Evolutionary conservation across 352 stramenopile genomes (phyloP).

Genomic region (Globisporangium takayamanum): DNA sequence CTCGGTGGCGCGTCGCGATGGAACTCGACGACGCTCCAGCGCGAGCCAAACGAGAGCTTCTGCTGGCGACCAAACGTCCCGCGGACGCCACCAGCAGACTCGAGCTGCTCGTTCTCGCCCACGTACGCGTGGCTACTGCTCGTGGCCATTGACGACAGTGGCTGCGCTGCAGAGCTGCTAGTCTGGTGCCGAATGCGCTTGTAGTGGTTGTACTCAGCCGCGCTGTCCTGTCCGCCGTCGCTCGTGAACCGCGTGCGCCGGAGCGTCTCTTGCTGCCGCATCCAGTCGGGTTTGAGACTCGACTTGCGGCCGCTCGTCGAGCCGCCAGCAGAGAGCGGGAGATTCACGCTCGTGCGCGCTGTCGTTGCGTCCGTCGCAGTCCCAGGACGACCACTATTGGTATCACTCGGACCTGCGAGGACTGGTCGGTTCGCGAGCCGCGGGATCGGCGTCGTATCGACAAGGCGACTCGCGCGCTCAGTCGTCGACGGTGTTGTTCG

Average conservation of each 20-base stretch:
- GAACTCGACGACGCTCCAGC: conserved; percentile 55
- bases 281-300: conserved; percentile 68
- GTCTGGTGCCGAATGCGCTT: conserved; percentile 13
- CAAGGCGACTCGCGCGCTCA: conserved; percentile 13
- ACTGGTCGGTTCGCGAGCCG: conserved; percentile 11
- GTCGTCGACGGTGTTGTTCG: conserved; percentile 9
- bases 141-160: neutral
- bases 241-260: conserved; percentile 59
- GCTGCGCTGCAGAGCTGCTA: neutral
- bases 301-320: conserved; percentile 9
- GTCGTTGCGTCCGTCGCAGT: conserved; percentile 1
- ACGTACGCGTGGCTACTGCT: neutral
- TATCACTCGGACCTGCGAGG: conserved; percentile 2
- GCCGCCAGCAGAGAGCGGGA: conserved; percentile 7
- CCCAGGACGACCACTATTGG: neutral
- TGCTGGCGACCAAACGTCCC: conserved; percentile 60
- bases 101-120: conserved; percentile 23
- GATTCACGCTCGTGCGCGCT: conserved; percentile 4
- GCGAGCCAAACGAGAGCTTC: conserved; percentile 49
- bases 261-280: conserved; percentile 53
- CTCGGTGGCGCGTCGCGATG: conserved; percentile 27
- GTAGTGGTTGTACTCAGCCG: conserved; percentile 46
- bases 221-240: conserved; percentile 28
- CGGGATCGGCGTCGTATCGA: conserved; percentile 24
- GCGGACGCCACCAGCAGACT: conserved; percentile 28